Conservation (phyloP, 1,284 basidiomycete genomes). For the Tilletiopsis washingtonensis region DNA sequence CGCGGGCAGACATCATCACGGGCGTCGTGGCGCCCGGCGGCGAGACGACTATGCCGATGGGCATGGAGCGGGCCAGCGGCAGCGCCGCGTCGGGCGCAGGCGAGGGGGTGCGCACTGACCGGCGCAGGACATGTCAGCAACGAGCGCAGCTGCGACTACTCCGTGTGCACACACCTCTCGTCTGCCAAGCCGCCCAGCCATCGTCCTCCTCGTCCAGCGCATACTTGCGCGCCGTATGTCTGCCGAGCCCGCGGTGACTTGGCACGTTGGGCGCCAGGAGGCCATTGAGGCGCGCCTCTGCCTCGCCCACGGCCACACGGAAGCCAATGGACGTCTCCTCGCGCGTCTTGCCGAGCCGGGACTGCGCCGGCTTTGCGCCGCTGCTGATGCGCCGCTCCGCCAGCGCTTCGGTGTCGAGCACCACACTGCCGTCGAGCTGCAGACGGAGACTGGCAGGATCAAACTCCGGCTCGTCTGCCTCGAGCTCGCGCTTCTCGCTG, state of each 20-base stretch:
- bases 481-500: too few relatives aligned
- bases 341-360: not conserved
- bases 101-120: too few relatives aligned
- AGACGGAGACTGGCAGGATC: too few relatives aligned
- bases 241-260: conserved; percentile 33
- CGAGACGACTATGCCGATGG: conserved; percentile 10
- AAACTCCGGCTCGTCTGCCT: not conserved
- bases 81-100: too few relatives aligned
- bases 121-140: too few relatives aligned
- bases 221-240: conserved; percentile 10
- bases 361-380: too few relatives aligned
- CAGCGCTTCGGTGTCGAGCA: too few relatives aligned
- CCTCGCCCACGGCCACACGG: conserved; percentile 10
- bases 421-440: too few relatives aligned
- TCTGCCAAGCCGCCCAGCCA: conserved; percentile 31
- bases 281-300: conserved; percentile 22
- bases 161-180: conserved; percentile 7
- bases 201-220: conserved; percentile 18
- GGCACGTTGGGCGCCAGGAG: conserved; percentile 38
- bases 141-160: too few relatives aligned
- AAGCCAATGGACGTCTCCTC: conserved; percentile 7
- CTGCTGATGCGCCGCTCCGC: too few relatives aligned
- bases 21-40: not conserved
- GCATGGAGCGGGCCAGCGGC: conserved; percentile 18
- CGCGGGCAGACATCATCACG: too few relatives aligned